Conservation (phyloP, 768 basidiomycete genomes). For the Mycena chlorophos region DNA sequence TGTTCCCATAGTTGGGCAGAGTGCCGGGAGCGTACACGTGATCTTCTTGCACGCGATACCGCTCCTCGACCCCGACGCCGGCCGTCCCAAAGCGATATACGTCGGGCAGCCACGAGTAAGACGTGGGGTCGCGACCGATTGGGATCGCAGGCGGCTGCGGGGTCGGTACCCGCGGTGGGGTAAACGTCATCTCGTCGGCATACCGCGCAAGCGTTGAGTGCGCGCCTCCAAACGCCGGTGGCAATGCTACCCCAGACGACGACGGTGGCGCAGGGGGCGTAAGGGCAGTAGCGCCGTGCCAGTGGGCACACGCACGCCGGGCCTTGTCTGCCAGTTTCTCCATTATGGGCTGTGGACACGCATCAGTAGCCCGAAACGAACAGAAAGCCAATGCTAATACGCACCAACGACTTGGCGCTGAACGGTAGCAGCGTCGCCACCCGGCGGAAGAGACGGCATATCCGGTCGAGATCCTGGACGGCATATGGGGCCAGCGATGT, state of each 20-base stretch:
- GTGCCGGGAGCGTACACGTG: neutral
- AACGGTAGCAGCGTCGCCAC: constrained; percentile 61
- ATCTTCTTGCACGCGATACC: constrained; percentile 27
- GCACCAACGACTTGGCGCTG: constrained; percentile 58
- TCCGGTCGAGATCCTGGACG: constrained; percentile 59
- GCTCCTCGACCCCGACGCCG: constrained; percentile 44
- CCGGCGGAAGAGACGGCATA: constrained; percentile 55
- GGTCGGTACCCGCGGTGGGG: constrained; percentile 13
- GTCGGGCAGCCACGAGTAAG: constrained; percentile 41
- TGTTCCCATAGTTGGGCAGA: neutral
- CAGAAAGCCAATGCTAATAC: constrained; percentile 22
- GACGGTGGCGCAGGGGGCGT: constrained; percentile 18
- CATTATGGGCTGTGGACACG: constrained; percentile 48
- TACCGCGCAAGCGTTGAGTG: constrained; percentile 36
- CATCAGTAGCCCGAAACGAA: neutral
- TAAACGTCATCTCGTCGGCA: constrained; percentile 34
- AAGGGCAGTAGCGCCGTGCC: constrained; percentile 22
- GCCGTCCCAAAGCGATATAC: constrained; percentile 47
- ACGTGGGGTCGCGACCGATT: neutral
- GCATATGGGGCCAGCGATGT: constrained; percentile 59
- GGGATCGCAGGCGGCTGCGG: constrained; percentile 14
- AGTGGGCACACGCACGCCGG: constrained; percentile 43
- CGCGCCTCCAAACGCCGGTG: constrained; percentile 37
- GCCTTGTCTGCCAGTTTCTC: constrained; percentile 57
- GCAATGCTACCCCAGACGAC: constrained; percentile 25